Conservation (phyloP, 179 eudicot species). For the Drosera spatulata region DNA sequence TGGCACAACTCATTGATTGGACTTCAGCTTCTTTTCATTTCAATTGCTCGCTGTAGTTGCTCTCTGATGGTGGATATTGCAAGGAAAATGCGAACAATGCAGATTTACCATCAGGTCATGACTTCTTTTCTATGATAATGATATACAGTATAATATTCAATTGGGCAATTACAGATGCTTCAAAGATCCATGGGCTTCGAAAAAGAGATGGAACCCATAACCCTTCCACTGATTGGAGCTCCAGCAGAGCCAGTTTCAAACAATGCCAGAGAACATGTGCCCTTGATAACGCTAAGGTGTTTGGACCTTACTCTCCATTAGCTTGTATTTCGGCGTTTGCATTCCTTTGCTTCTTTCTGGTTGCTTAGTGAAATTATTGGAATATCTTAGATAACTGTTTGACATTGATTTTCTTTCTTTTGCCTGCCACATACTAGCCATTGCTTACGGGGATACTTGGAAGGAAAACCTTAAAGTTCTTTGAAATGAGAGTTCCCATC, state of each 20-base stretch:
- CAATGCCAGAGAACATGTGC: slow-evolving; percentile 21
- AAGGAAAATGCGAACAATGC: too few species aligned
- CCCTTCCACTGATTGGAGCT: slow-evolving; percentile 20
- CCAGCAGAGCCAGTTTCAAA: slow-evolving; percentile 18
- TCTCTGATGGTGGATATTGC: too few species aligned
- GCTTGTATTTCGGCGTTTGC: neutral
- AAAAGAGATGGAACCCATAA: slow-evolving; percentile 21
- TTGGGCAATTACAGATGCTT: slow-evolving; percentile 22
- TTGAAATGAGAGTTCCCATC: slow-evolving; percentile 20
- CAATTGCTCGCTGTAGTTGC: too few species aligned
- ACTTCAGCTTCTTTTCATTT: neutral
- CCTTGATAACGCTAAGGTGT: slow-evolving; percentile 30
- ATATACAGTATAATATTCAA: too few species aligned
- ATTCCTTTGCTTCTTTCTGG: slow-evolving; percentile 3
- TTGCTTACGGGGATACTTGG: slow-evolving; percentile 22
- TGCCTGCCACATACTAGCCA: slow-evolving; percentile 12
- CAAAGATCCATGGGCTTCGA: slow-evolving; percentile 19
- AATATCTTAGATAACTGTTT: too few species aligned
- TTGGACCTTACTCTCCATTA: slow-evolving; percentile 2
- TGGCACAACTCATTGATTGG: neutral
- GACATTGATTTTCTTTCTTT: too few species aligned
- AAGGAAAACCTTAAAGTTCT: slow-evolving; percentile 21
- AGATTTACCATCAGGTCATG: too few species aligned
- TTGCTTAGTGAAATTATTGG: too few species aligned
- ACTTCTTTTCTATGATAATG: too few species aligned